phyloP scores from a whole-genome alignment of 495 filamentous ascomycete species.

The Rhypophila decipiens region DNA sequence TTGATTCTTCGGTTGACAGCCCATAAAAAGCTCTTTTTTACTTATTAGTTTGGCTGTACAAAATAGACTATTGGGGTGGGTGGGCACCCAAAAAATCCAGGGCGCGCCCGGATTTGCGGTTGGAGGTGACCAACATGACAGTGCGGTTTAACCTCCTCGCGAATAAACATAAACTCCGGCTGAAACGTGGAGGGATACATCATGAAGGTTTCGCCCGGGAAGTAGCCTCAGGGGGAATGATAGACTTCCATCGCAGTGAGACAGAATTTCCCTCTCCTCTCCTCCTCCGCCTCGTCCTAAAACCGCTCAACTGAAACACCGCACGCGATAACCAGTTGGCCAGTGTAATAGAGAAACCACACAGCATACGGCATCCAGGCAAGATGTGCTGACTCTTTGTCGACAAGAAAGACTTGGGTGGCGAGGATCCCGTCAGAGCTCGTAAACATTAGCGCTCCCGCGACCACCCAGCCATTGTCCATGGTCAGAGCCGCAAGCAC shows the following conservation, averaged over 20 bases:
- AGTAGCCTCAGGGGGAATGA: neutral
- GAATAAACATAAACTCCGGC: too few species aligned
- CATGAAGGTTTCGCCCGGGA: neutral
- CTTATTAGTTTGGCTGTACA: too few species aligned
- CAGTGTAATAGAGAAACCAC: conserved; percentile 24
- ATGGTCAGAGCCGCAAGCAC: conserved; percentile 11
- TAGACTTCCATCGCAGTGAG: too few species aligned
- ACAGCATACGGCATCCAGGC: conserved; percentile 22
- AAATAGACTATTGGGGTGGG: too few species aligned
- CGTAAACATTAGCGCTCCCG: conserved; percentile 20
- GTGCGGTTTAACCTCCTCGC: too few species aligned
- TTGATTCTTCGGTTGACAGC: too few species aligned
- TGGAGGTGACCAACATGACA: too few species aligned
- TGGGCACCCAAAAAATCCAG: too few species aligned
- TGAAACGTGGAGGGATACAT: too few species aligned
- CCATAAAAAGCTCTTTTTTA: too few species aligned
- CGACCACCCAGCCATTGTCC: conserved; percentile 5
- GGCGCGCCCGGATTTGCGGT: too few species aligned
- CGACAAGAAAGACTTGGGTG: conserved; percentile 16
- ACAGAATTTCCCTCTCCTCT: too few species aligned
- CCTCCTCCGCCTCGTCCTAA: neutral
- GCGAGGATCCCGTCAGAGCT: conserved; percentile 21
- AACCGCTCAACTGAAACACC: neutral
- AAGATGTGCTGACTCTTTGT: neutral
- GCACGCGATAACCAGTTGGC: conserved; percentile 23